These are phyloP conservation scores for Entomortierella chlamydospora DNA, from an alignment of 192 early-diverging fungal genomes.

Conservation along the genomic window DNA sequence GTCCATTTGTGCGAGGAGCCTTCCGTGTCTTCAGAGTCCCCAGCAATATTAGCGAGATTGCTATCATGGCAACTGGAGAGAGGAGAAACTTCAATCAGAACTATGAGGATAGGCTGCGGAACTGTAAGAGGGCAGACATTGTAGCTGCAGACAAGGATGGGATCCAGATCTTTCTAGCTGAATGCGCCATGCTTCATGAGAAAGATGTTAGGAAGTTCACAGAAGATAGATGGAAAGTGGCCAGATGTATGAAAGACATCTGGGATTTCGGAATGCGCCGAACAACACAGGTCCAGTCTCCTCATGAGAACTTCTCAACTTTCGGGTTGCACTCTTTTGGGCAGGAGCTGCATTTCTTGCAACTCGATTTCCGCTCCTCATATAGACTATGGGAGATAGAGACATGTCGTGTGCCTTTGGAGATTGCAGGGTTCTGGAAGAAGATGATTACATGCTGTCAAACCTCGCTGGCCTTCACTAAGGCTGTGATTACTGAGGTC, in stretches of 20 bases:
- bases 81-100: conserved; percentile 15
- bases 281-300: conserved; percentile 6
- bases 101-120: conserved; percentile 2
- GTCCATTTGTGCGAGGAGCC: conserved; percentile 26
- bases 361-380: conserved; percentile 19
- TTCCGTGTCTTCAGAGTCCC: conserved; percentile 15
- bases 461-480: neutral
- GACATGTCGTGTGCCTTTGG: conserved; percentile 7
- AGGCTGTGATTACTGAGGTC: too few relatives aligned
- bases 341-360: neutral
- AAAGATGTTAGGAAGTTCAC: conserved; percentile 13
- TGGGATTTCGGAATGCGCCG: conserved; percentile 23
- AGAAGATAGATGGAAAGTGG: conserved; percentile 26
- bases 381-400: conserved; percentile 30
- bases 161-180: conserved; percentile 15
- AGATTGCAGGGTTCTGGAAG: conserved; percentile 1
- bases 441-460: conserved; percentile 4
- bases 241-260: conserved; percentile 24
- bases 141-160: conserved; percentile 5
- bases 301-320: conserved; percentile 13
- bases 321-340: conserved; percentile 33
- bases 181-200: conserved; percentile 23
- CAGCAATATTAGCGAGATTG: conserved; percentile 25
- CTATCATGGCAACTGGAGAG: conserved; percentile 14
- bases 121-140: conserved; percentile 19